Base-by-base conservation (phyloP, 1,284 basidiomycete genomes). In the Cryptococcus amylolentus region DNA sequence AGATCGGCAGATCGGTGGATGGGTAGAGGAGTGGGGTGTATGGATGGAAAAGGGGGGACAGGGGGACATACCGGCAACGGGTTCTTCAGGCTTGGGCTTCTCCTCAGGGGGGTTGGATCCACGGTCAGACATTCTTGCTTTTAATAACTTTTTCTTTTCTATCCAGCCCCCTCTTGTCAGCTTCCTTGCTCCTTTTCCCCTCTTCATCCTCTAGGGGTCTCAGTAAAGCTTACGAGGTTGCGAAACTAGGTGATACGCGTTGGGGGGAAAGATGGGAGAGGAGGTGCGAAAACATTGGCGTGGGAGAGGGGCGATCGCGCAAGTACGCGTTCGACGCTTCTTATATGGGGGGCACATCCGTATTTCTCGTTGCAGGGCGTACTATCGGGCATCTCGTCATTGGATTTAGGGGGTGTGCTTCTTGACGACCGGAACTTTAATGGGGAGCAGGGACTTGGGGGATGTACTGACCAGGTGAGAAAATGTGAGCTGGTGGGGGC, bases 101-200 rank as follows among this genome's bases (percentile, higher is more conserved):
- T 82, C 77, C 57, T 76, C 72, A 3, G 64, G 61, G 5, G 70
- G 65, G 50, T 81, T 80, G 12, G 81, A 78, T 56, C 84, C 83
- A 57, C 80, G 78, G 68, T 88, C 87, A 67, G 87, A 86, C 87
- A 88, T 88, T 38, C n/a, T 51, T 14, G 20, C 41, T n/a, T 42
- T 8, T 10, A n/a, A 7, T 42, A n/a, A n/a, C n/a, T 42, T 42
- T n/a, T 18, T 42, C 23, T 23, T 23, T 23, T 3, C 20, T 23
- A 23, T 23, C 23, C 23, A 23, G 23, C 23, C 23, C 23, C 23
- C 3, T 23, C 23, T 23, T 23, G 3, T 23, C 23, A 23, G 23
- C 23, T 23, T 23, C 23, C 23, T 20, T 20, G 20, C 20, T 6
- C 40, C 8, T 41, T 5, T 13, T 44, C 10, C 27, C 41, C 18